Base-by-base conservation (phyloP, 306 rosid genomes). In the Coriaria nepalensis region DNA sequence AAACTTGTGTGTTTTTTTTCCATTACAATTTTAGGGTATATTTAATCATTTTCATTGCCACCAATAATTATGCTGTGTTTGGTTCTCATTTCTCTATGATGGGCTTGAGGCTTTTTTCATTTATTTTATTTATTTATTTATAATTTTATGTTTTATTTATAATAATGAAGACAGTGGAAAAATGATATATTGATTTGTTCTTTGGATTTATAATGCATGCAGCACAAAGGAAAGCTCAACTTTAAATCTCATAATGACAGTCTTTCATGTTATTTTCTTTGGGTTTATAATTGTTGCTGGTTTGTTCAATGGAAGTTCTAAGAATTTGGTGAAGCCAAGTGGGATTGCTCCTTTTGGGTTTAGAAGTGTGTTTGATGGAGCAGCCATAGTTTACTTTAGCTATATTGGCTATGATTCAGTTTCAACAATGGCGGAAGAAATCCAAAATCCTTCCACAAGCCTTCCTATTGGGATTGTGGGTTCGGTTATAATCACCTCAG, bases 381-480 rank as follows among this genome's bases (percentile, higher is more conserved):
- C 97, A 50, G 93, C 97, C 47, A 62, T 67, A 44, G 97, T 88
- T 10, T 88, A 88, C 62, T 78, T 88, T 60, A 85, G 93, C 64
- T 88, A 84, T 51, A 88, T 88, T 41, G 97, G 97, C 37, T 88
- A 84, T 63, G 95, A 88, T 66, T 84, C 97, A 8, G 97, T 83
- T 62, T 84, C 97, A 63, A 88, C 97, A 20, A 64, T 88, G 81
- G 97, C 97, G 14, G 97, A 88, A 61, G 97, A 88, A 67, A 81
- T 78, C 34, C 79, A 71, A 59, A 76, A 73, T 49, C 97, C 95
- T 57, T 64, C 68, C 5, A 79, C 57, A 58, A 77, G 75, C 57
- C 78, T 88, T 14, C 97, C 97, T 6, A 50, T 88, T 54, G 95
- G 97, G 61, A 84, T 88, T 39, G 66, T 81, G 47, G 97, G 97